Evolutionary conservation across 371 early-diverging fungal genomes (phyloP).

Genomic region (Lichtheimia hyalospora): DNA sequence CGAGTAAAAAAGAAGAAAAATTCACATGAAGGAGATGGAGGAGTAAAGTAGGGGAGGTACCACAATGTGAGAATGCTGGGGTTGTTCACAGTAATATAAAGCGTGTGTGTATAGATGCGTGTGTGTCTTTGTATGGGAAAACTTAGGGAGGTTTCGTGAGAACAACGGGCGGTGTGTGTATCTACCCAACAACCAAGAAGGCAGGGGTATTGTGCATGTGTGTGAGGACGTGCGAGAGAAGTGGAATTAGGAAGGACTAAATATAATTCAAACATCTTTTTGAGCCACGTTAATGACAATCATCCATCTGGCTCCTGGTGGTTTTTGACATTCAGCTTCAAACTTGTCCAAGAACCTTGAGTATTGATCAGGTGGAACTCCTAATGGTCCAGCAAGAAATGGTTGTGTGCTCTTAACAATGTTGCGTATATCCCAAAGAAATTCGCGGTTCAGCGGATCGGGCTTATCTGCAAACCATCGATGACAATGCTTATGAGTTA

Average conservation of each 20-base stretch:
- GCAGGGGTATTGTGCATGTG: no score
- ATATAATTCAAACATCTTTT: neutral
- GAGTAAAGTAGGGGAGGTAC: no score
- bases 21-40: no score
- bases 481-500: neutral
- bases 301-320: slow-evolving; percentile 14
- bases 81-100: no score
- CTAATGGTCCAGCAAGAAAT: slow-evolving; percentile 18
- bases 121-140: no score
- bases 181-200: neutral
- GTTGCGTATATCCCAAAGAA: slow-evolving; percentile 19
- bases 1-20: no score
- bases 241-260: no score
- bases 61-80: no score
- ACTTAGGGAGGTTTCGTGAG: no score
- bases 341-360: slow-evolving; percentile 17
- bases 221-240: no score
- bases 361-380: slow-evolving; percentile 15
- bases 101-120: no score
- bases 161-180: no score
- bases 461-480: slow-evolving; percentile 8
- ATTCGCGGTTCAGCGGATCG: slow-evolving; percentile 18
- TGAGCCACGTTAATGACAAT: slow-evolving; percentile 15
- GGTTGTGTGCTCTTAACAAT: slow-evolving; percentile 21
- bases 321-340: slow-evolving; percentile 15